Base-by-base conservation (phyloP, 2,329 filamentous ascomycete genomes). In the Microsporum ferrugineum region DNA sequence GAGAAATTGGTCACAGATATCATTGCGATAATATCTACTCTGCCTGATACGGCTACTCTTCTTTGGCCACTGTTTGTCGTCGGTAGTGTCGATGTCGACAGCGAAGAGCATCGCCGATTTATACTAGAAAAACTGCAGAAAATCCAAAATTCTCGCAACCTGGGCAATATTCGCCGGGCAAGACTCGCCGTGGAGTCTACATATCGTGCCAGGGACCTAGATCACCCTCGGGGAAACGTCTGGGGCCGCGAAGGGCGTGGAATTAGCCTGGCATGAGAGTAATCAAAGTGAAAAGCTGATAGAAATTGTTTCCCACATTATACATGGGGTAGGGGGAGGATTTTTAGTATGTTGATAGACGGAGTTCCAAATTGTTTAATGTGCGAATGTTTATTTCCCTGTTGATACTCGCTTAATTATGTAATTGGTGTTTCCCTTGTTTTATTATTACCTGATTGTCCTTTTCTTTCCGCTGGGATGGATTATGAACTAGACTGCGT, bases 81-180 rank as follows among this genome's bases (percentile, higher is more conserved):
- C 1, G 70, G 70, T 0, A 68, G 68, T 56, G 64, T 65, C 0
- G 66, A 62, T 4, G 53, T 68, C 6, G 65, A 68, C 39, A 65
- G 64, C 34, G 68, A 70, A 27, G 62, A 66, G 0, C 67, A 71
- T 43, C 64, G 67, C 10, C 67, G 68, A 7, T 71, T 72, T 45
- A 67, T 72, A 1, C 65, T 72, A 0, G 69, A 71, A 23, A 62
- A 66, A n/a, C 59, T 72, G 2, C 36, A 61, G 3, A 62, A 60
- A 0, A 68, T 70, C 33, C 64, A 70, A 31, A 62, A 64, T 29
- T 63, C 62, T 0, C 63, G 69, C 7, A 71, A 71, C 58, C 58
- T 71, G 33, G 70, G 70, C 0, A 69, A 67, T 62, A 67, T 71
- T n/a, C 63, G 68, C 14, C 62, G 63, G 2, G 65, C 67, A 1